Percentiles rank a stretch among this genome's conserved stretches.
These are phyloP conservation scores for Paratrimastix pyriformis DNA, from an alignment of 78 protist genomes.

Conservation along the genomic window DNA sequence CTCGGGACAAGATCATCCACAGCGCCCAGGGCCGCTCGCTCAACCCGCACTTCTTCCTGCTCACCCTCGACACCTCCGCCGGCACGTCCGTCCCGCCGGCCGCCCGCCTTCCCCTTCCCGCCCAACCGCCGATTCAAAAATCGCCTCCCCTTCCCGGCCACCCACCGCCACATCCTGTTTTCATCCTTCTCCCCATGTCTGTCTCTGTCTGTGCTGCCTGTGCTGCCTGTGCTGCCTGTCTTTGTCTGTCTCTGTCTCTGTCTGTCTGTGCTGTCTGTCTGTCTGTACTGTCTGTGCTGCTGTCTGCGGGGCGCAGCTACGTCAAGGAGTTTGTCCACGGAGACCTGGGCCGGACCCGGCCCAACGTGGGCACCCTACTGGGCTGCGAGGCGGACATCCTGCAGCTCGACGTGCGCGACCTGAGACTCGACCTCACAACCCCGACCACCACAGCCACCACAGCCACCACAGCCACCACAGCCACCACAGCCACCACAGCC, in stretches of 20 bases:
- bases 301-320: constrained; percentile 31
- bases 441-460: too few relatives aligned
- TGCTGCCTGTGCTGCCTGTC: too few relatives aligned
- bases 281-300: too few relatives aligned
- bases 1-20: constrained; percentile 3
- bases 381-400: constrained; percentile 38
- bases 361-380: constrained; percentile 25
- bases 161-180: not conserved
- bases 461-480: too few relatives aligned
- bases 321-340: constrained; percentile 59
- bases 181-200: not conserved
- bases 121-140: not conserved
- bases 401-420: constrained; percentile 38
- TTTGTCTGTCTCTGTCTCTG: too few relatives aligned
- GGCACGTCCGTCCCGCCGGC: not conserved
- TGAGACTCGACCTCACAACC: too few relatives aligned
- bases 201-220: too few relatives aligned
- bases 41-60: constrained; percentile 10
- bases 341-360: constrained; percentile 45
- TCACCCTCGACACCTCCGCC: constrained; percentile 8
- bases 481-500: too few relatives aligned
- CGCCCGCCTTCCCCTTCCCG: not conserved
- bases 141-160: not conserved
- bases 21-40: not conserved
- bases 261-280: too few relatives aligned